Evolutionary conservation across 148 eudicot genomes (phyloP).

Genomic region (Nyssa sinensis): DNA sequence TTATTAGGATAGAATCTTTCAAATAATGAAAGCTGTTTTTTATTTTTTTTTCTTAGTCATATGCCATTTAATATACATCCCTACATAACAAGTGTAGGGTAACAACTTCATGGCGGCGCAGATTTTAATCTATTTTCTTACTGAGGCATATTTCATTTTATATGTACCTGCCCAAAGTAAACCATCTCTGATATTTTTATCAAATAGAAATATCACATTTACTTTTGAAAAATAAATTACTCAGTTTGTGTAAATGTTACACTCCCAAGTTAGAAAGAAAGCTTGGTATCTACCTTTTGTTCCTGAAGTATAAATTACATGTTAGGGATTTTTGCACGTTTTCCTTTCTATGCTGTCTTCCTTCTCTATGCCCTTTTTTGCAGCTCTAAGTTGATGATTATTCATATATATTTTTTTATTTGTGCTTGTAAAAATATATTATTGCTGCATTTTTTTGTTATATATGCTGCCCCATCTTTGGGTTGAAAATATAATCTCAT

Average conservation of each 20-base stretch:
- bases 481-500: no score
- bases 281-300: not conserved
- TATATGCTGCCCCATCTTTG: no score
- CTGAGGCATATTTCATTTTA: constrained; percentile 2
- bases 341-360: not conserved
- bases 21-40: not conserved
- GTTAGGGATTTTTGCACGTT: not conserved
- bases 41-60: not conserved
- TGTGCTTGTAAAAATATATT: no score
- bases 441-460: no score
- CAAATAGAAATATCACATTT: not conserved
- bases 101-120: not conserved
- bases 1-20: not conserved
- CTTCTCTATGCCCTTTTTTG: not conserved
- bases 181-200: not conserved
- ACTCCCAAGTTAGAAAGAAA: not conserved
- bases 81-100: not conserved
- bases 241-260: not conserved
- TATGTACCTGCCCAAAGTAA: not conserved
- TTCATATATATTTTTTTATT: no score
- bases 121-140: not conserved
- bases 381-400: not conserved
- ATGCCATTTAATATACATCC: not conserved
- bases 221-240: not conserved
- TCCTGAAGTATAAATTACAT: not conserved